phyloP scores from a whole-genome alignment of 2,329 filamentous ascomycete species.

The Diaporthe caulivora region DNA sequence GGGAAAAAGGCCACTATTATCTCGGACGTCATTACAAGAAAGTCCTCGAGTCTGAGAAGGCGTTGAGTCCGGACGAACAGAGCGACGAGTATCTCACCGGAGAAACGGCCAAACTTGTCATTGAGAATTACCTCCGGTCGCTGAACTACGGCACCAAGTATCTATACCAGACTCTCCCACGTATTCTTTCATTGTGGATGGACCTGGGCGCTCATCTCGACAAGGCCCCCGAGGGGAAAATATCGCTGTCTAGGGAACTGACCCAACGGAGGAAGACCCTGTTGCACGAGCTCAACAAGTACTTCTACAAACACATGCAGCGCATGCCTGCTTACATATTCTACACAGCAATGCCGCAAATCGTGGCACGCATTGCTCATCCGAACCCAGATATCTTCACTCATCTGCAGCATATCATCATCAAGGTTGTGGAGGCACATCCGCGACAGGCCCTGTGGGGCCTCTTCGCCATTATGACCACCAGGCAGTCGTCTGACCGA shows the following conservation, averaged over 20 bases:
- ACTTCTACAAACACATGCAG: constrained; percentile 83
- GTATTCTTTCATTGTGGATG: constrained; percentile 93
- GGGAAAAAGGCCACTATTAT: constrained; percentile 99
- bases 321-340: constrained; percentile 82
- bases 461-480: constrained; percentile 87
- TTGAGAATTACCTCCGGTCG: constrained; percentile 93
- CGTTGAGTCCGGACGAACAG: constrained; percentile 81
- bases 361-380: constrained; percentile 96
- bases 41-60: constrained; percentile 88
- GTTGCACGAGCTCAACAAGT: constrained; percentile 77
- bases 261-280: constrained; percentile 71
- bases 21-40: constrained; percentile 98
- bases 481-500: constrained; percentile 77
- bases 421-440: constrained; percentile 87
- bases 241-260: constrained; percentile 65
- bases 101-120: constrained; percentile 87
- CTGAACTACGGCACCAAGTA: constrained; percentile 93
- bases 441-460: constrained; percentile 95
- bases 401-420: constrained; percentile 81
- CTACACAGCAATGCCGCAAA: constrained; percentile 87
- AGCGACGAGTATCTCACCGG: constrained; percentile 82
- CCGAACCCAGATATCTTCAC: constrained; percentile 82
- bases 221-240: constrained; percentile 68
- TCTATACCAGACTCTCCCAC: constrained; percentile 92
- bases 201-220: constrained; percentile 86